Conservation (phyloP, 495 filamentous ascomycete species). For the Penicillium bialowiezense region DNA sequence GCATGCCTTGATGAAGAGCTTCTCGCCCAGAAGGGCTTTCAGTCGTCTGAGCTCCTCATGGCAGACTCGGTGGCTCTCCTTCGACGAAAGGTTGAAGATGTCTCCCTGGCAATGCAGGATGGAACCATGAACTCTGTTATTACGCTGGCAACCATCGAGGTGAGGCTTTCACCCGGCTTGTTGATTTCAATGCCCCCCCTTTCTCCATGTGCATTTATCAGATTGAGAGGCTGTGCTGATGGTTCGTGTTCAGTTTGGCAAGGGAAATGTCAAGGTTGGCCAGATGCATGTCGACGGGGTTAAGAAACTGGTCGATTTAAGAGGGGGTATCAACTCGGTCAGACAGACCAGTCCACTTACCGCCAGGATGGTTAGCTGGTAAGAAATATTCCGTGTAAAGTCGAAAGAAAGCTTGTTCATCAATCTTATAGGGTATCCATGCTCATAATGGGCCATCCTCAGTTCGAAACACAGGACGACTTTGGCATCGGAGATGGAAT, state of each 20-base stretch:
- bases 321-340: conserved; percentile 47
- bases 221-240: too few relatives aligned
- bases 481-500: conserved; percentile 45
- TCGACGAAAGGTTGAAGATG: conserved; percentile 40
- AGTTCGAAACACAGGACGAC: conserved; percentile 50
- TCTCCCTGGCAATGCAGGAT: conserved; percentile 46
- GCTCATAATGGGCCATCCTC: conserved; percentile 45
- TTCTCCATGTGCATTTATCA: too few relatives aligned
- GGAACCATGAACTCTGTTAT: conserved; percentile 54
- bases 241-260: conserved; percentile 44
- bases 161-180: conserved; percentile 19
- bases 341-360: conserved; percentile 48
- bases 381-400: conserved; percentile 6
- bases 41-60: conserved; percentile 49
- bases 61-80: conserved; percentile 47
- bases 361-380: conserved; percentile 52
- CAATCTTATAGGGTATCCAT: conserved; percentile 47
- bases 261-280: conserved; percentile 42
- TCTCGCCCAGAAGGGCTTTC: conserved; percentile 45
- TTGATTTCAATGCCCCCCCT: too few relatives aligned
- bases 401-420: background rate
- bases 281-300: conserved; percentile 51
- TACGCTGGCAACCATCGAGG: conserved; percentile 51
- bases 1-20: conserved; percentile 52
- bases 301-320: conserved; percentile 40